Evolutionary conservation across 2,329 filamentous ascomycete species (phyloP).

Genomic region (Lasiodiplodia sp.): DNA sequence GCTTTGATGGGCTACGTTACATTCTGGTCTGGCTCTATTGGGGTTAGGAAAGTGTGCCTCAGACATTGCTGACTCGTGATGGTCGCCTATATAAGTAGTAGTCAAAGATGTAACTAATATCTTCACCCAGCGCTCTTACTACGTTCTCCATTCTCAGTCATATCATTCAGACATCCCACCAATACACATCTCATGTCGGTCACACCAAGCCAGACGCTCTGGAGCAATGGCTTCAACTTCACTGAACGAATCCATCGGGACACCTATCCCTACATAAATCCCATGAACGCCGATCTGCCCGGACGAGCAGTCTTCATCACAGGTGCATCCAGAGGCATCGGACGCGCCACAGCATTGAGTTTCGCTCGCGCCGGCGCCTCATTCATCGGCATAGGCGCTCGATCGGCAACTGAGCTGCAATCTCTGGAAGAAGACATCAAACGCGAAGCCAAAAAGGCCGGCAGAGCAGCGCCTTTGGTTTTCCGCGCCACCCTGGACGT

Average conservation of each 20-base stretch:
- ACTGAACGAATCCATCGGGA: slow-evolving; percentile 50
- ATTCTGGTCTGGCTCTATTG: too few species aligned
- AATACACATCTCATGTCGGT: too few species aligned
- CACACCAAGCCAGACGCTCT: too few species aligned
- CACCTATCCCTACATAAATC: slow-evolving; percentile 63
- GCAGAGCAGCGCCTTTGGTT: slow-evolving; percentile 48
- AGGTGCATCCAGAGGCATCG: slow-evolving; percentile 63
- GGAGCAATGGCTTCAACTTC: slow-evolving; percentile 11
- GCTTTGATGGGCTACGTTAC: too few species aligned
- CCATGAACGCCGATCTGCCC: slow-evolving; percentile 36
- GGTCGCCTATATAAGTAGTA: too few species aligned
- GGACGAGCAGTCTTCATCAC: slow-evolving; percentile 60
- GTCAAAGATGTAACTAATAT: too few species aligned
- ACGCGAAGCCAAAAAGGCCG: slow-evolving; percentile 41
- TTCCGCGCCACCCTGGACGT: slow-evolving; percentile 36
- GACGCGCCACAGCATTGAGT: slow-evolving; percentile 60
- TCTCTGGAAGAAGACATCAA: slow-evolving; percentile 47
- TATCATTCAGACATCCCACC: too few species aligned
- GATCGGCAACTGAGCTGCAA: slow-evolving; percentile 50
- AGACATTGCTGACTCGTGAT: too few species aligned
- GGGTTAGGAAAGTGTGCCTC: too few species aligned
- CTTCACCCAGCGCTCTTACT: too few species aligned
- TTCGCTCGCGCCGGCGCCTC: slow-evolving; percentile 63
- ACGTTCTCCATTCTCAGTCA: too few species aligned
- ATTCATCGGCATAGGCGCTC: slow-evolving; percentile 61